Evolutionary conservation across 495 filamentous ascomycete genomes (phyloP), one percentile per base, ranked within the genome.

Genomic region (Podospora didyma): DNA sequence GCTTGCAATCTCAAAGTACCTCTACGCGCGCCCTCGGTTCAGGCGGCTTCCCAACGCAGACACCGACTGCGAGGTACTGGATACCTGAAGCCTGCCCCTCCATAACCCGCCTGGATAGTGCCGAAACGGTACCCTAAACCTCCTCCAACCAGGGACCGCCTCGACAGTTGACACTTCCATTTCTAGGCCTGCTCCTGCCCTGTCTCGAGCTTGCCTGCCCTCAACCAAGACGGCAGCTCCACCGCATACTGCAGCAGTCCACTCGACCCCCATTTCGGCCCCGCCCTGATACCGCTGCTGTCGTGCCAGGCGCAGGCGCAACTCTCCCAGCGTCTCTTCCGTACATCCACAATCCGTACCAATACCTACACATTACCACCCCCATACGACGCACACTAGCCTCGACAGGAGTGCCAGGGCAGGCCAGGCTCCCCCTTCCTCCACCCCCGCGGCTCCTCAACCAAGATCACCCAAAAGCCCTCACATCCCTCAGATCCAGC

Each of bases 11-110:
- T 60, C 19, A 35, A 60, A 54, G 44, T 59, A 59, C 50, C 49
- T 37, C 34, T 56, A 46, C 47, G 46, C 53, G 45, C 37, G 23
- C 39, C 20, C 37, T 28, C 56, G 61, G 60, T 59, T 59, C 56
- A 63, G 57, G 57, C 53, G 49, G 57, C 51, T 63, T 58, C 61
- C 61, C 42, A 63, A 60, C 57, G 34, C 49, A 56, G 61, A 57
- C 50, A 60, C 57, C 61, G 57, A 57, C 20, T 48, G 26, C 52
- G 31, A 56, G 52, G 51, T 49, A 53, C 59, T 28, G 17, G 59
- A 41, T 50, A 57, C 49, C 46, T 17, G 28, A n/a, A n/a, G n/a
- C n/a, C n/a, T n/a, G n/a, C n/a, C n/a, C n/a, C n/a, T n/a, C n/a
- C n/a, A n/a, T n/a, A n/a, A n/a, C n/a, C n/a, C n/a, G n/a, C n/a